phyloP scores from a whole-genome alignment of 2,329 filamentous ascomycete species.

The Cercospora berteroae region DNA sequence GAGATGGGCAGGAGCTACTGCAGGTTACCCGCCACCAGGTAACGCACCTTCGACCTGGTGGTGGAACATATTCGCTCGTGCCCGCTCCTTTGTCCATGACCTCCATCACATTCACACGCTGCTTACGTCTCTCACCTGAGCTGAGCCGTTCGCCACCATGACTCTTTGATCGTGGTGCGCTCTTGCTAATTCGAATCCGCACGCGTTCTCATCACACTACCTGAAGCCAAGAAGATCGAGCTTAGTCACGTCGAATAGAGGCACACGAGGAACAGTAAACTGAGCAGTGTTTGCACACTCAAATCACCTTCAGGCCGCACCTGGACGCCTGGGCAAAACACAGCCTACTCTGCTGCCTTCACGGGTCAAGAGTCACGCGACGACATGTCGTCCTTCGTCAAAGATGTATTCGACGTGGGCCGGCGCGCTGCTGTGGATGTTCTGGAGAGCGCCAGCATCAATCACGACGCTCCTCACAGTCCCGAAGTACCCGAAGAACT shows the following conservation, averaged over 20 bases:
- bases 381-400: conserved; percentile 30
- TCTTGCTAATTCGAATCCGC: not conserved
- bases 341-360: not conserved
- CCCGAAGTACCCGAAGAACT: conserved; percentile 37
- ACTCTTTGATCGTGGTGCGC: not conserved
- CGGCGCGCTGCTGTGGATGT: conserved; percentile 32
- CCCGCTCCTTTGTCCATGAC: conserved; percentile 14
- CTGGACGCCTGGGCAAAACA: not conserved
- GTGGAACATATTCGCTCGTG: conserved; percentile 14
- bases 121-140: not conserved
- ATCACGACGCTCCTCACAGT: conserved; percentile 33
- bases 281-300: not conserved
- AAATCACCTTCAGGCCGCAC: not conserved
- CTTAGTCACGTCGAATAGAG: not conserved
- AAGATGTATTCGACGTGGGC: conserved; percentile 30
- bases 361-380: conserved; percentile 17
- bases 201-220: conserved; percentile 8
- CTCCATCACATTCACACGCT: not conserved
- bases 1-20: conserved; percentile 11
- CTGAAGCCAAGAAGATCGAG: not conserved
- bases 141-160: not conserved
- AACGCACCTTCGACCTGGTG: conserved; percentile 3
- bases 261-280: not conserved
- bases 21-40: conserved; percentile 14
- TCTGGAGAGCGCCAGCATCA: conserved; percentile 29